Base-by-base conservation (phyloP, 2,329 filamentous ascomycete species). In the Grosmannia penicillata region DNA sequence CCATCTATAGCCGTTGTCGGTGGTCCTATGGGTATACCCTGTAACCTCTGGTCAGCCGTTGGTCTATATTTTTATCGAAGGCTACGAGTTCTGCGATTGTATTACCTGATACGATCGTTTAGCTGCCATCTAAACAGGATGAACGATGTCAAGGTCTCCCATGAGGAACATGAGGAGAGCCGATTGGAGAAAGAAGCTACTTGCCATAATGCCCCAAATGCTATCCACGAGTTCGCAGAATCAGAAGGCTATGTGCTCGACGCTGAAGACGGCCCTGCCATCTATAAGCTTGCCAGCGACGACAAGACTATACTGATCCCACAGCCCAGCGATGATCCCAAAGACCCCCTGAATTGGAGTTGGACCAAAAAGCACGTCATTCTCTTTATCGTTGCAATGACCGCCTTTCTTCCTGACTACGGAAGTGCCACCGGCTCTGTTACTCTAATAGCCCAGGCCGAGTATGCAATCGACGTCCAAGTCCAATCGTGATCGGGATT, bases 261-360 rank as follows among this genome's bases (percentile, higher is more conserved):
- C 27, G 50, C 56, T 28, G 50, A 51, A 24, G 53, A 54, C 13
- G 49, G 51, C 23, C 49, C 45, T 23, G 45, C 38, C 19, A 45
- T 43, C 3, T 36, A 54, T 39, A 60, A 59, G 45, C 50, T 58
- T 11, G 58, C 59, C n/a, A 42, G 45, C n/a, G 58, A 62, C 40
- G 57, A 57, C 14, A 57, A 51, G 31, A 65, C 62, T 3, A 61
- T 70, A 14, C 56, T 72, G 34, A 68, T 71, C 18, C 70, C 69
- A 3, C 68, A 72, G 49, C 69, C 68, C 0, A 65, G 60, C 38
- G 61, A 61, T 27, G 61, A 69, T 37, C 59, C 62, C 1, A 53
- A 64, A 30, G 69, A 73, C 44, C 68, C 69, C 0, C 51, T 73
- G 29, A 73, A 73, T 48, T 74, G 69, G 70, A 55, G 52, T 22